These are phyloP conservation scores for Mycogone perniciosa DNA, from an alignment of 2,329 filamentous ascomycete species.

Conservation along the genomic window DNA sequence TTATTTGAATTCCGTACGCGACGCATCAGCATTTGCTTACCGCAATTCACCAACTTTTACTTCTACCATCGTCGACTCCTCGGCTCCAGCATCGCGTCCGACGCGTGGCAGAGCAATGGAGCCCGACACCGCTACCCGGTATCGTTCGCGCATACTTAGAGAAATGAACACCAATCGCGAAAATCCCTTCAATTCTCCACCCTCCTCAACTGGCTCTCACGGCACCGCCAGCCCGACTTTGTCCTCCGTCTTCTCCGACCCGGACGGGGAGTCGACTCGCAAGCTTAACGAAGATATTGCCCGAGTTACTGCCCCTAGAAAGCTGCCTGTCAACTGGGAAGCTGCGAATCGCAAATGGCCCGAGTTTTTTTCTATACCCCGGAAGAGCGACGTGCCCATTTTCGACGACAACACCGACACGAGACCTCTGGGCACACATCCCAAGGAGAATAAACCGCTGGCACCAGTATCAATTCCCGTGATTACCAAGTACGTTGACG, in stretches of 20 bases:
- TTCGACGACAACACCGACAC: constrained; percentile 30
- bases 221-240: constrained; percentile 49
- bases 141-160: constrained; percentile 43
- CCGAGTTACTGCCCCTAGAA: constrained; percentile 34
- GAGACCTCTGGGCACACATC: constrained; percentile 29
- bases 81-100: constrained; percentile 18
- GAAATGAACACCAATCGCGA: constrained; percentile 48
- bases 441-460: constrained; percentile 43
- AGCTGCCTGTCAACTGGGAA: constrained; percentile 38
- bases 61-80: constrained; percentile 14
- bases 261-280: constrained; percentile 49
- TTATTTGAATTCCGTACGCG: not conserved
- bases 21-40: constrained; percentile 15
- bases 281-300: constrained; percentile 44
- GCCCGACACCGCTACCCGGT: constrained; percentile 34
- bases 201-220: constrained; percentile 52
- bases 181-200: constrained; percentile 53
- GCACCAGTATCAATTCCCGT: constrained; percentile 6
- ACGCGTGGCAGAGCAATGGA: constrained; percentile 33
- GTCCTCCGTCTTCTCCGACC: constrained; percentile 47
- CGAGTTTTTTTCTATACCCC: constrained; percentile 41
- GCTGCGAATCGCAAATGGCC: constrained; percentile 46
- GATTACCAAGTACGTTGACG: constrained; percentile 31
- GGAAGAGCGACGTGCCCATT: constrained; percentile 23
- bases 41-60: constrained; percentile 10